These are phyloP conservation scores for Phyllostachys edulis DNA, from an alignment of 176 grass and related monocot species.

Conservation along the genomic window DNA sequence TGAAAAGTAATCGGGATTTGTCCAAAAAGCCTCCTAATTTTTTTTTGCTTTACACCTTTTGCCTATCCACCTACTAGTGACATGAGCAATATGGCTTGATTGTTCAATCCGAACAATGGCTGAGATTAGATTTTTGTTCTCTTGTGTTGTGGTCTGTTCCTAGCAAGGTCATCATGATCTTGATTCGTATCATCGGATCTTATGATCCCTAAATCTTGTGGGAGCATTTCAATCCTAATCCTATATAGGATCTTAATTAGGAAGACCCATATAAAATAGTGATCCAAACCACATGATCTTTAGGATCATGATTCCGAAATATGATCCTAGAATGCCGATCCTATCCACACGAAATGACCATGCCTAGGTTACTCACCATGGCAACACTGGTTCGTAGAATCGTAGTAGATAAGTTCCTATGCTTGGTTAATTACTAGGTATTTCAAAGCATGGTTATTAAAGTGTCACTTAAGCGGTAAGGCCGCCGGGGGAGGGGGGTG, in stretches of 20 bases:
- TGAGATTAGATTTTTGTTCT: not conserved
- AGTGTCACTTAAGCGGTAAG: no score
- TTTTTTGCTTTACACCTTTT: not conserved
- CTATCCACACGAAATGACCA: not conserved
- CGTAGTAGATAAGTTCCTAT: no score
- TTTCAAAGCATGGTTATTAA: no score
- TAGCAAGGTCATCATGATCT: not conserved
- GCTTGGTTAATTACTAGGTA: no score
- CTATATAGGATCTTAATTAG: not conserved
- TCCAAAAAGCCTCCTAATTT: not conserved
- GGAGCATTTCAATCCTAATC: not conserved
- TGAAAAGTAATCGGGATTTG: not conserved
- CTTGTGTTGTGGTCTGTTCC: not conserved
- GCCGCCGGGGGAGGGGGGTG: no score
- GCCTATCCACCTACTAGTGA: not conserved
- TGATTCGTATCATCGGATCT: not conserved
- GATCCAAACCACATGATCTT: not conserved
- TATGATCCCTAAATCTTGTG: not conserved
- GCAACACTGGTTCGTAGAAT: no score
- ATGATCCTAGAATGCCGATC: not conserved
- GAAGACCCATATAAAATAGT: not conserved
- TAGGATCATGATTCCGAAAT: not conserved
- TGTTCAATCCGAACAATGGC: not conserved
- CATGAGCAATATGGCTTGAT: not conserved
- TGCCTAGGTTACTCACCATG: no score